phyloP scores from a whole-genome alignment of 176 grass and related monocot species.

The Aegilops longissima region DNA sequence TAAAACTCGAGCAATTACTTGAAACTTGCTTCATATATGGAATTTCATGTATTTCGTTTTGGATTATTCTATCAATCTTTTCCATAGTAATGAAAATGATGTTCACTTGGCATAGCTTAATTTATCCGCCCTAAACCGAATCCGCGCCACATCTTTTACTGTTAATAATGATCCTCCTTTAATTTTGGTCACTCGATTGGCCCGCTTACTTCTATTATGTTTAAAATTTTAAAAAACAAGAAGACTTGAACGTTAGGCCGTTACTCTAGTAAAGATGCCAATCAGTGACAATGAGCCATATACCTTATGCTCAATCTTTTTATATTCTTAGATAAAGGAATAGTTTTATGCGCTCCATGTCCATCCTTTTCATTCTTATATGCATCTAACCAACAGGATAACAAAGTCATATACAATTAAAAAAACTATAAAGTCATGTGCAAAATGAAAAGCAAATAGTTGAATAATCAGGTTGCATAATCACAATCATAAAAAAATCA shows the following conservation, averaged over 20 bases:
- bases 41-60: neutral
- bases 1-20: neutral
- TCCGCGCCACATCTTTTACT: neutral
- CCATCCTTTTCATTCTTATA: no score
- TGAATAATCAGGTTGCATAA: no score
- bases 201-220: neutral
- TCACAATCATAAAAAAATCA: no score
- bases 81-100: neutral
- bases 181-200: neutral
- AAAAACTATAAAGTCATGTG: no score
- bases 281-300: no score
- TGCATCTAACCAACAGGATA: no score
- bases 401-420: no score
- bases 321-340: no score
- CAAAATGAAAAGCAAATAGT: no score
- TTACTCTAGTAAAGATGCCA: no score
- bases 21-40: neutral
- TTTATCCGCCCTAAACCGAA: neutral
- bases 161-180: neutral
- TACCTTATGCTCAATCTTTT: no score
- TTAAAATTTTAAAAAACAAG: neutral
- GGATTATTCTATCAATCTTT: neutral
- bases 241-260: neutral
- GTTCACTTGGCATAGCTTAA: neutral
- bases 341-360: no score